Evolutionary conservation across 768 basidiomycete species (phyloP).

Genomic region (Tylopilus vinaceipallidus): DNA sequence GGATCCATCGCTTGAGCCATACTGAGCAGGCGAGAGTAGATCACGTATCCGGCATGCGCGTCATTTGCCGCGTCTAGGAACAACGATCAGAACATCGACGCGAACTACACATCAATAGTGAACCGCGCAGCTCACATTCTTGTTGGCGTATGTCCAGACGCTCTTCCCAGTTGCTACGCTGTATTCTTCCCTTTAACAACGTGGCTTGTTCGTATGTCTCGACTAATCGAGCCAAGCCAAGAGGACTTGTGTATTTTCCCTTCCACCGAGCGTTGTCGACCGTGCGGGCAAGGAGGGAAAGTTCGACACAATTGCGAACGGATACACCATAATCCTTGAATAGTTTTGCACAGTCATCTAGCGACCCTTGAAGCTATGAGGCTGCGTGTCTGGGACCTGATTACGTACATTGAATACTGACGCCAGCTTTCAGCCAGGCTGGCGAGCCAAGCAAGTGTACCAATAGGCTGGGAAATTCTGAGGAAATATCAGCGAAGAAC

Average conservation of each 20-base stretch:
- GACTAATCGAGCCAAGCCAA: constrained; percentile 67
- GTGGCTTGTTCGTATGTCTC: constrained; percentile 53
- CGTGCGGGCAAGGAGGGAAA: constrained; percentile 64
- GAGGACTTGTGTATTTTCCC: constrained; percentile 56
- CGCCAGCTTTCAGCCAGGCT: constrained; percentile 63
- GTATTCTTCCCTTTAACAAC: constrained; percentile 58
- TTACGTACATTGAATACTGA: constrained; percentile 64
- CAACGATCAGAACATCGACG: constrained; percentile 7
- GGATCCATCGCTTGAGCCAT: constrained; percentile 41
- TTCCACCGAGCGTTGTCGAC: constrained; percentile 74
- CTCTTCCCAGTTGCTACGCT: constrained; percentile 70
- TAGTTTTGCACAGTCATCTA: constrained; percentile 70
- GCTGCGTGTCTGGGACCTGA: neutral
- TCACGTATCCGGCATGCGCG: constrained; percentile 56
- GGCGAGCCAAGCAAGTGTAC: constrained; percentile 50
- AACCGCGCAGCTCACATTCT: constrained; percentile 49
- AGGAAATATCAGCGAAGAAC: constrained; percentile 10
- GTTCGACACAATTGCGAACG: constrained; percentile 59
- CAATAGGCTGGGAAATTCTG: constrained; percentile 56
- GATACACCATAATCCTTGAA: constrained; percentile 43
- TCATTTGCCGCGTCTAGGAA: constrained; percentile 69
- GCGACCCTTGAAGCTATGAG: constrained; percentile 1
- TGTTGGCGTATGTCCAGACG: constrained; percentile 44
- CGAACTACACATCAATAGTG: neutral
- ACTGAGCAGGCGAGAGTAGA: constrained; percentile 46